Evolutionary conservation across 2,329 filamentous ascomycete species (phyloP).

Genomic region (Gnomoniopsis smithogilvyi): DNA sequence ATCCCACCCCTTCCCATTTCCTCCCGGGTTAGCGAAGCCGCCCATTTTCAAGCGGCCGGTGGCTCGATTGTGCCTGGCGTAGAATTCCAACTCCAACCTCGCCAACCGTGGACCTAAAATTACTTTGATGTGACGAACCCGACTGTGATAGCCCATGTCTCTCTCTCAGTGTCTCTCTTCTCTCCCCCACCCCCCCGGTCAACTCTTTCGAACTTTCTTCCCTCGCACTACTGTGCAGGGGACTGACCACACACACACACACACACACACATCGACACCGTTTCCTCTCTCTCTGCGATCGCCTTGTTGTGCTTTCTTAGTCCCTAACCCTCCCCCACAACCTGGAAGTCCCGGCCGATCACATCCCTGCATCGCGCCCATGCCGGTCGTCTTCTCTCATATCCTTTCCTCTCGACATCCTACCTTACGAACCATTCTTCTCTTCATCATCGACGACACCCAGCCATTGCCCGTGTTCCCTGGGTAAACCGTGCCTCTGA

Average conservation of each 20-base stretch:
- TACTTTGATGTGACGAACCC: neutral
- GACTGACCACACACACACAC: neutral
- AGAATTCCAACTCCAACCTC: neutral
- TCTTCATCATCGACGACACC: neutral
- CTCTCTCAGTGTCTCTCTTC: too few relatives aligned
- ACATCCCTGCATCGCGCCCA: constrained; percentile 9
- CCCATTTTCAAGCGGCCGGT: neutral
- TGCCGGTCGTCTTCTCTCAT: constrained; percentile 11
- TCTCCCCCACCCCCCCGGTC: neutral
- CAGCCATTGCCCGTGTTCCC: neutral
- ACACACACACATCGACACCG: neutral
- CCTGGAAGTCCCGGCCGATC: neutral
- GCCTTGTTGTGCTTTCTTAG: neutral
- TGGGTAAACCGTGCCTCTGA: neutral
- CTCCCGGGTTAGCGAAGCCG: neutral
- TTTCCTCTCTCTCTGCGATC: neutral
- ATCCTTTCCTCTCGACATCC: constrained; percentile 9
- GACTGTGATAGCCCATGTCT: neutral
- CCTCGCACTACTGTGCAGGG: neutral
- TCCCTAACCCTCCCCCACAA: neutral
- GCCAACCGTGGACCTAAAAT: neutral
- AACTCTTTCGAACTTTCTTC: neutral
- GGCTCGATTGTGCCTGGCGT: neutral
- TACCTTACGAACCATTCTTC: neutral
- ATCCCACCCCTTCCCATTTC: neutral